Evolutionary conservation across 208 protist genomes (phyloP).

Genomic region (Entamoeba invadens): DNA sequence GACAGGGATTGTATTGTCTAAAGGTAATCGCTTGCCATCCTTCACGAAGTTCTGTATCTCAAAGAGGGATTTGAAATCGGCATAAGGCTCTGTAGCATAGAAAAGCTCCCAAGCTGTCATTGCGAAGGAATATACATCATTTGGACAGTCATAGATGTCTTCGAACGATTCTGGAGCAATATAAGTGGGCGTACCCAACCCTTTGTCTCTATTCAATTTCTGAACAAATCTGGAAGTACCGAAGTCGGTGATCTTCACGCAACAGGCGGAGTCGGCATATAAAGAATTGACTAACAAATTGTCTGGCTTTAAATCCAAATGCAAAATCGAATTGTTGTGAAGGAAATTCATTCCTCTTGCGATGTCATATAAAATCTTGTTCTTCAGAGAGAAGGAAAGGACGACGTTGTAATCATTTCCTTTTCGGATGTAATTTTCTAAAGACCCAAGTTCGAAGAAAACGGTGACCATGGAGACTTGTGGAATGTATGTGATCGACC

Average conservation of each 20-base stretch:
- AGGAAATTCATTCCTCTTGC: not conserved
- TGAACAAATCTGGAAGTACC: constrained; percentile 4
- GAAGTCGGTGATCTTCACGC: not conserved
- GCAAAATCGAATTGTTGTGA: not conserved
- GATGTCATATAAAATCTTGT: not conserved
- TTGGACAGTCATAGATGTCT: not conserved
- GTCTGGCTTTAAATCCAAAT: not conserved
- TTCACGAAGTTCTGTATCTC: not conserved
- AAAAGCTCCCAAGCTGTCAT: not conserved
- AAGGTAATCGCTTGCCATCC: not conserved
- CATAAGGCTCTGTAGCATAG: not conserved
- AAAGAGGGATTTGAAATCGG: not conserved
- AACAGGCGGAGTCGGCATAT: not conserved
- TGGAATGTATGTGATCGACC: not conserved
- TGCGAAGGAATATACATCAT: not conserved
- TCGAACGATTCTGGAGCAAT: not conserved
- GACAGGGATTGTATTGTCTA: not conserved
- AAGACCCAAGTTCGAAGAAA: not conserved
- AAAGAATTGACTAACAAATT: constrained; percentile 2
- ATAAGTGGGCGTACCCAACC: not conserved
- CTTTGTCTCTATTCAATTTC: not conserved
- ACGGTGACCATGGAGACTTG: not conserved
- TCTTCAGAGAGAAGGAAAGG: not conserved
- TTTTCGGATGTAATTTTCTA: not conserved
- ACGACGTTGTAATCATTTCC: not conserved